These are phyloP conservation scores for Centaurea solstitialis DNA, from an alignment of 129 eudicot species.

Conservation along the genomic window DNA sequence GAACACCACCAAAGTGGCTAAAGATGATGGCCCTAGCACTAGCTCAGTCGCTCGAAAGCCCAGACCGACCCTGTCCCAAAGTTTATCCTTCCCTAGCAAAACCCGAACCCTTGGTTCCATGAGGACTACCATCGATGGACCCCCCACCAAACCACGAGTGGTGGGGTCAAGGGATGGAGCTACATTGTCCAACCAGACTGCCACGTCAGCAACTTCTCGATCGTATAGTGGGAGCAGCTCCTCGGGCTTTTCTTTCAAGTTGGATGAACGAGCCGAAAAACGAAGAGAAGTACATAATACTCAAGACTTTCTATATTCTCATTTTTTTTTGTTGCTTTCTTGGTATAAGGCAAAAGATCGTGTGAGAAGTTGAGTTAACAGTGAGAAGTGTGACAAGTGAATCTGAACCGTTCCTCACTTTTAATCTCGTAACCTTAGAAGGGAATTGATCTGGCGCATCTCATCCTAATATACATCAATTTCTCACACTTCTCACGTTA, in stretches of 20 bases:
- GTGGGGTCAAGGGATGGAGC: conserved; percentile 25
- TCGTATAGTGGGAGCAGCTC: conserved; percentile 34
- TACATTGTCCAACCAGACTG: conserved; percentile 26
- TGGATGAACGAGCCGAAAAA: conserved; percentile 86
- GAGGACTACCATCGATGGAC: conserved; percentile 52
- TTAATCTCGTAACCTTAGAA: no score
- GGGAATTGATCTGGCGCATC: no score
- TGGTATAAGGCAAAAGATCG: no score
- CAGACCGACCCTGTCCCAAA: conserved; percentile 50
- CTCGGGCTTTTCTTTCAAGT: conserved; percentile 60
- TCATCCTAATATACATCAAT: no score
- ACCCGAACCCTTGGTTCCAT: conserved; percentile 29
- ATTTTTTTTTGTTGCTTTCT: no score
- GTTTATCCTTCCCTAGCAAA: conserved; percentile 65
- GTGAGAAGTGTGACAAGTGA: no score
- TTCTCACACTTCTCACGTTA: no score
- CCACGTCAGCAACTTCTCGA: conserved; percentile 31
- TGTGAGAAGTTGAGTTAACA: no score
- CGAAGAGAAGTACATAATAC: conserved; percentile 60
- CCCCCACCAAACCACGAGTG: conserved; percentile 31
- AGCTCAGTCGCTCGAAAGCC: conserved; percentile 37
- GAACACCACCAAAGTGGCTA: conserved; percentile 35
- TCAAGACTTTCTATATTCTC: no score
- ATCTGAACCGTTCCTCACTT: no score
- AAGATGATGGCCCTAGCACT: conserved; percentile 33